phyloP scores from a whole-genome alignment of 352 stramenopile species.

The Phytophthora cactorum region DNA sequence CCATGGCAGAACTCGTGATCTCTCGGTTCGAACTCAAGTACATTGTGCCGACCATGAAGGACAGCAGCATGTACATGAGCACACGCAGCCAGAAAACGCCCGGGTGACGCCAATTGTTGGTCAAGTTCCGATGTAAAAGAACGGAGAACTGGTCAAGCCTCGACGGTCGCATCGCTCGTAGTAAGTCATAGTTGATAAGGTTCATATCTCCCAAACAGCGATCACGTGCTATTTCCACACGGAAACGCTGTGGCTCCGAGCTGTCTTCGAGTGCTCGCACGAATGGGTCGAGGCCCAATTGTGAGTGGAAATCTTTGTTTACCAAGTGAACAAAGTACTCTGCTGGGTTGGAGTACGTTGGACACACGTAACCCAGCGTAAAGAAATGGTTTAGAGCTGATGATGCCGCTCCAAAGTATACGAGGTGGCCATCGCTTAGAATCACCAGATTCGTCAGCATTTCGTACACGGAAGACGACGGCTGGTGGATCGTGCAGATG shows the following conservation, averaged over 20 bases:
- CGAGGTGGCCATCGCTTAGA: constrained; percentile 71
- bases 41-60: constrained; percentile 78
- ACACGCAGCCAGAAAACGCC: constrained; percentile 80
- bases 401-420: constrained; percentile 91
- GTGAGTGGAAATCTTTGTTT: constrained; percentile 58
- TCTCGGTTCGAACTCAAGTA: constrained; percentile 58
- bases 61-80: constrained; percentile 80
- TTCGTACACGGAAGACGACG: constrained; percentile 73
- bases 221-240: constrained; percentile 42
- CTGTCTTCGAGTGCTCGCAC: constrained; percentile 40
- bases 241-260: constrained; percentile 33
- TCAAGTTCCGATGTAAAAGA: constrained; percentile 55
- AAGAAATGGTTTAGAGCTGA: constrained; percentile 56
- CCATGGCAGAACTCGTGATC: constrained; percentile 42
- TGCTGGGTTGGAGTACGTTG: constrained; percentile 70
- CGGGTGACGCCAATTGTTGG: constrained; percentile 74
- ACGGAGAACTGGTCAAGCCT: constrained; percentile 59
- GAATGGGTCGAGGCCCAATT: constrained; percentile 40
- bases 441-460: constrained; percentile 75
- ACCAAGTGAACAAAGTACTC: constrained; percentile 74
- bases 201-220: constrained; percentile 21
- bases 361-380: constrained; percentile 55
- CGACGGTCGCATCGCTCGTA: constrained; percentile 45
- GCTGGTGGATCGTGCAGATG: constrained; percentile 88
- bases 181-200: constrained; percentile 42